phyloP scores from a whole-genome alignment of 2,329 filamentous ascomycete genomes.

The Fusarium irregulare region DNA sequence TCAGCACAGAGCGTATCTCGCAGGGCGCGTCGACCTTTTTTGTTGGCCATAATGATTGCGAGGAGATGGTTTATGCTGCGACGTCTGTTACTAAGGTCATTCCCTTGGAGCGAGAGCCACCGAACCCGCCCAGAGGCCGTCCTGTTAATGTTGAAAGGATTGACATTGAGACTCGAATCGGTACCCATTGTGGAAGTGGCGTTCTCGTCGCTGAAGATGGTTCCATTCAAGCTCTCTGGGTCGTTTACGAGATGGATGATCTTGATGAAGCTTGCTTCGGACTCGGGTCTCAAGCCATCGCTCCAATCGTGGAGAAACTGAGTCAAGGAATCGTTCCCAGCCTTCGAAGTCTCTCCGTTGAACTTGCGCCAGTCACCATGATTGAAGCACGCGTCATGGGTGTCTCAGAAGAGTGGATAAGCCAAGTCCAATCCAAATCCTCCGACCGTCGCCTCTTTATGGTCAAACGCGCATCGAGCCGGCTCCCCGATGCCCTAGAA shows the following conservation, averaged over 20 bases:
- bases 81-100: constrained; percentile 97
- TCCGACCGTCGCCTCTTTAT: constrained; percentile 97
- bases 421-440: constrained; percentile 87
- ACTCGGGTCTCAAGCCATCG: constrained; percentile 84
- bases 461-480: constrained; percentile 83
- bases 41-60: constrained; percentile 95
- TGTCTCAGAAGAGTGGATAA: constrained; percentile 94
- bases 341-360: constrained; percentile 89
- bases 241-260: constrained; percentile 71
- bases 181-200: constrained; percentile 90
- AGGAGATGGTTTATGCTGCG: constrained; percentile 90
- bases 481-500: constrained; percentile 67
- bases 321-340: constrained; percentile 81
- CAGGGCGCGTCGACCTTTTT: constrained; percentile 96
- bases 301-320: constrained; percentile 88
- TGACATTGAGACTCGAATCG: constrained; percentile 92
- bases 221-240: constrained; percentile 92
- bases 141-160: constrained; percentile 97
- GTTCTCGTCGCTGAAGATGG: constrained; percentile 91
- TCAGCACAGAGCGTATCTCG: constrained; percentile 84
- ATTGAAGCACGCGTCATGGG: constrained; percentile 96
- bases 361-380: constrained; percentile 96
- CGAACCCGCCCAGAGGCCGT: constrained; percentile 90
- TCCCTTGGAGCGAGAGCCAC: constrained; percentile 89
- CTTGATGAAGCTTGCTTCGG: constrained; percentile 66